Percentiles rank a stretch among this genome's conserved stretches.
Conservation (phyloP, 1,284 basidiomycete genomes). For the Marasmius fiardii region DNA sequence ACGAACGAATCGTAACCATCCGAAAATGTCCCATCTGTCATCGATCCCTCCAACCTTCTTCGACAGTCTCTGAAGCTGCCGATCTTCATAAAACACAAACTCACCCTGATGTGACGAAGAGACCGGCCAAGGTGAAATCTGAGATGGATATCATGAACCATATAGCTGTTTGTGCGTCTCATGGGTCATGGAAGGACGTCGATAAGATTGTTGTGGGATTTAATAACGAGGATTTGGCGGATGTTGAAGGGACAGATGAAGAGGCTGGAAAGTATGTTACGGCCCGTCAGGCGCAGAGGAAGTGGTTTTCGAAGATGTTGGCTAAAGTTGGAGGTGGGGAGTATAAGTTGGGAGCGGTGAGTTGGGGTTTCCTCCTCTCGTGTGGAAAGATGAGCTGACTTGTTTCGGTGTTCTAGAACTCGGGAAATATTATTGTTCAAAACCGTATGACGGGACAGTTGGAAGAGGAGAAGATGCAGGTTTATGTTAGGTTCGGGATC, state of each 20-base stretch:
- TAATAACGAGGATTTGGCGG: background rate
- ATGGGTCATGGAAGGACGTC: slow-evolving; percentile 83
- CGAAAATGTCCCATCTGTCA: background rate
- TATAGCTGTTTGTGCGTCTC: slow-evolving; percentile 89
- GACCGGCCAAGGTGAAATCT: slow-evolving; percentile 78
- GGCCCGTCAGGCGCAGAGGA: slow-evolving; percentile 92
- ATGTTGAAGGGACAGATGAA: background rate
- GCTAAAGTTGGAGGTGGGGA: slow-evolving; percentile 81
- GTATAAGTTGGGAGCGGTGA: slow-evolving; percentile 86
- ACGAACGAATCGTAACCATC: background rate
- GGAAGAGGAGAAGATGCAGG: slow-evolving; percentile 98
- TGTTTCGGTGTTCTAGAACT: slow-evolving; percentile 60
- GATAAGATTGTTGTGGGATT: slow-evolving; percentile 77
- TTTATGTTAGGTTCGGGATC: slow-evolving; percentile 94
- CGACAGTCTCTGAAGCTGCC: background rate
- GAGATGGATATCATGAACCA: slow-evolving; percentile 95
- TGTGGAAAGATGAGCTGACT: slow-evolving; percentile 2
- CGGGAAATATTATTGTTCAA: slow-evolving; percentile 96
- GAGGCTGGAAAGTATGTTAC: slow-evolving; percentile 86
- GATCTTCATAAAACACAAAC: background rate
- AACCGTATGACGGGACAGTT: slow-evolving; percentile 88
- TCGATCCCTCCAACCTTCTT: background rate
- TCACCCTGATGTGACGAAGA: slow-evolving; percentile 52
- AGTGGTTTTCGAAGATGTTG: slow-evolving; percentile 92
- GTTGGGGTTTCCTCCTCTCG: slow-evolving; percentile 25